These are phyloP conservation scores for Coniochaeta sp. DNA, from an alignment of 2,329 filamentous ascomycete genomes.

Conservation along the genomic window DNA sequence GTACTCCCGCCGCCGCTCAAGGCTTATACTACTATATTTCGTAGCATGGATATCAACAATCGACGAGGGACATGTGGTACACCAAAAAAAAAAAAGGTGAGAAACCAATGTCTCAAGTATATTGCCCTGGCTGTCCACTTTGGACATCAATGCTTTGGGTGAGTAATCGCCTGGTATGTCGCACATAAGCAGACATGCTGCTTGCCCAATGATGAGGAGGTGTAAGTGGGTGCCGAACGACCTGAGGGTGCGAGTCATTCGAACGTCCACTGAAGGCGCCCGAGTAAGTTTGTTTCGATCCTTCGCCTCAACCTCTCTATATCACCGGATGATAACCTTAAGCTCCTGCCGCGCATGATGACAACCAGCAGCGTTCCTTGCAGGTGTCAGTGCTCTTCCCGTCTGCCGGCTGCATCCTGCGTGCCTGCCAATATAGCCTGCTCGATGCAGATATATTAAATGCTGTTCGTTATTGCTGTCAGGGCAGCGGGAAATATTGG, in stretches of 20 bases:
- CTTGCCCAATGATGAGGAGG: background rate
- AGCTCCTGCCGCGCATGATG: background rate
- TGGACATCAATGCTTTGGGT: background rate
- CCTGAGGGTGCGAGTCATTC: no score
- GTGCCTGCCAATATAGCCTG: background rate
- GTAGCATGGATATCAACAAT: background rate
- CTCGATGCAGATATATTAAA: background rate
- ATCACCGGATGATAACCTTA: background rate
- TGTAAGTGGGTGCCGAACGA: background rate
- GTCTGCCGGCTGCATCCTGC: background rate
- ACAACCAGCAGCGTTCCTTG: background rate
- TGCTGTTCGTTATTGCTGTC: background rate
- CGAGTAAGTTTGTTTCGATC: no score
- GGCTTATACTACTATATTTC: background rate
- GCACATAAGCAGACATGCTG: background rate
- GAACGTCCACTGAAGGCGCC: no score
- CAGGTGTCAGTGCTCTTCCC: background rate
- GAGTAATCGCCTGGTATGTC: background rate
- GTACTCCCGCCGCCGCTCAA: background rate
- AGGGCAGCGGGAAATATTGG: conserved; percentile 7
- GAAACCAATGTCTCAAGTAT: background rate
- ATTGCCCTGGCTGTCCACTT: background rate
- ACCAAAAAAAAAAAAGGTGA: background rate
- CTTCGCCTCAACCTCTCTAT: background rate
- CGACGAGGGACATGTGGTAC: background rate